Conservation (phyloP, 2,329 filamentous ascomycete species). For the Metarhizium robertsii region DNA sequence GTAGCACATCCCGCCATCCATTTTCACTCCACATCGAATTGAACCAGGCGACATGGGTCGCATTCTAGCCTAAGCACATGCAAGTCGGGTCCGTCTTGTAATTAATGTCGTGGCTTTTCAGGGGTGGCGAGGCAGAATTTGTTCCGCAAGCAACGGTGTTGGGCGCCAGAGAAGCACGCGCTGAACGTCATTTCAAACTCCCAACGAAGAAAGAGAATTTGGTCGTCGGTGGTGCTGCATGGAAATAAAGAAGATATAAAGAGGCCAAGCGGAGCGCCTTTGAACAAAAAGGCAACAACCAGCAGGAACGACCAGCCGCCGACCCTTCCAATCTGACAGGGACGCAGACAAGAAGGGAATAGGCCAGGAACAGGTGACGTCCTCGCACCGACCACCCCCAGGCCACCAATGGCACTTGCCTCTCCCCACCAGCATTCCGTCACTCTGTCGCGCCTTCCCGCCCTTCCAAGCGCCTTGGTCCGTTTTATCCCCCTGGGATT, state of each 20-base stretch:
- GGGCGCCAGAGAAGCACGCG: too few relatives aligned
- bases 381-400: not conserved
- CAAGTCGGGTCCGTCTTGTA: too few relatives aligned
- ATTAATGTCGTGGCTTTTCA: too few relatives aligned
- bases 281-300: too few relatives aligned
- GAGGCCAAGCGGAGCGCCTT: not conserved
- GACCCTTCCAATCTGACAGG: not conserved
- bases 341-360: not conserved
- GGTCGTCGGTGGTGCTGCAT: not conserved
- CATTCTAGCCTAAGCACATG: not conserved
- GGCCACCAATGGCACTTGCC: not conserved
- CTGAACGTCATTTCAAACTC: too few relatives aligned
- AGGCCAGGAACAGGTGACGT: not conserved
- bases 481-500: not conserved
- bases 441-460: not conserved
- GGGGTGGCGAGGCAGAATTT: too few relatives aligned
- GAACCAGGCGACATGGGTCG: not conserved
- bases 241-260: not conserved
- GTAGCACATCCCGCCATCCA: not conserved
- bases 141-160: too few relatives aligned
- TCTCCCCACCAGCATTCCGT: not conserved
- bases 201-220: too few relatives aligned
- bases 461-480: not conserved
- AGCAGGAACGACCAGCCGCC: not conserved
- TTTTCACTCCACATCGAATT: not conserved